Conservation (phyloP, 2,329 filamentous ascomycete genomes). For the Fusarium ramigenum region DNA sequence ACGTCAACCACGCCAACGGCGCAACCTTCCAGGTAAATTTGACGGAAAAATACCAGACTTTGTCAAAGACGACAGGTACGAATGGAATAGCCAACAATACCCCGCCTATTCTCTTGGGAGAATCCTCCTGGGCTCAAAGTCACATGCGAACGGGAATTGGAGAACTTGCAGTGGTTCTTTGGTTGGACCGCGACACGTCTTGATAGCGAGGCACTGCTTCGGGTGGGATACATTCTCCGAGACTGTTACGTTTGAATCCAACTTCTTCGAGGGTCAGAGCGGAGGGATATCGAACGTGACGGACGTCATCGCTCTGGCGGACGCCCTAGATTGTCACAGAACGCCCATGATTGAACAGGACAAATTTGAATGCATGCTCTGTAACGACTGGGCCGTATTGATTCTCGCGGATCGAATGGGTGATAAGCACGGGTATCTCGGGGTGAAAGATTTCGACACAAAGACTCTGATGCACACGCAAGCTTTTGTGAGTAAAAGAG, state of each 20-base stretch:
- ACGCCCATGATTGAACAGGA: not conserved
- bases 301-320: not conserved
- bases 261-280: not conserved
- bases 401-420: conserved; percentile 11
- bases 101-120: conserved; percentile 2
- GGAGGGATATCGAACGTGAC: not conserved
- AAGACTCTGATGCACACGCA: not conserved
- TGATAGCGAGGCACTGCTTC: conserved; percentile 13
- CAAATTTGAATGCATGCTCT: not conserved
- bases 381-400: conserved; percentile 16
- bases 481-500: not conserved
- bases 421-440: conserved; percentile 2
- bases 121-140: not conserved
- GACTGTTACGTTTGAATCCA: not conserved
- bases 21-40: not conserved
- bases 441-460: not conserved
- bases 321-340: not conserved
- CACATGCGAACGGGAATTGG: fast-evolving
- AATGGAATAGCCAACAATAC: not conserved
- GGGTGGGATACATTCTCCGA: fast-evolving
- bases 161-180: conserved; percentile 1
- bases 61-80: not conserved
- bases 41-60: not conserved
- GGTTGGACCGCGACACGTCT: conserved; percentile 16
- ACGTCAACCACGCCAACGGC: not conserved